phyloP scores from a whole-genome alignment of 2,329 filamentous ascomycete species.

The Talaromyces rugulosus region DNA sequence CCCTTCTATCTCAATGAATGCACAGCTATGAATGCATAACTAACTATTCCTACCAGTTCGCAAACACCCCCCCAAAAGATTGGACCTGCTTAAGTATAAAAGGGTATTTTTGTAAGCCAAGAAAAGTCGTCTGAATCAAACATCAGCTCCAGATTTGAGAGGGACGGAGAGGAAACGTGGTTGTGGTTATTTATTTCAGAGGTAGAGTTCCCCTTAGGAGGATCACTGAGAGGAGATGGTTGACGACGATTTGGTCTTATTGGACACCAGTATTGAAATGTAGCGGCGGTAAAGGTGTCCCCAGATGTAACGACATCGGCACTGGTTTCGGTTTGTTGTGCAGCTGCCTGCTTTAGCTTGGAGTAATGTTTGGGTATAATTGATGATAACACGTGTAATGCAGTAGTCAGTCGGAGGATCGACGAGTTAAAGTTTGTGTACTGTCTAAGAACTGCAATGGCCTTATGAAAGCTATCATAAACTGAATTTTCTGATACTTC shows the following conservation, averaged over 20 bases:
- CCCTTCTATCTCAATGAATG: too few species aligned
- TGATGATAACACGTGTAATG: conserved; percentile 1
- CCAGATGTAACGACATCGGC: not conserved
- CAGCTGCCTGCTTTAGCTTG: not conserved
- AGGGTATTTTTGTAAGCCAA: conserved; percentile 3
- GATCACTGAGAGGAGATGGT: not conserved
- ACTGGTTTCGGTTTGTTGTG: not conserved
- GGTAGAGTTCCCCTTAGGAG: not conserved
- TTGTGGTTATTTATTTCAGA: not conserved
- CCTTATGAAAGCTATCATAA: not conserved
- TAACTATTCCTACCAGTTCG: too few species aligned
- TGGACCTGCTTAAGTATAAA: not conserved
- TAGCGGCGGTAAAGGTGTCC: not conserved
- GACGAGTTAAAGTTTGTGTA: not conserved
- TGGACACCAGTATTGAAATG: conserved; percentile 8
- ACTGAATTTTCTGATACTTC: conserved; percentile 1
- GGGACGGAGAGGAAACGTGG: not conserved
- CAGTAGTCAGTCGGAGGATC: not conserved
- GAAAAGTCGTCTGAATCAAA: conserved; percentile 2
- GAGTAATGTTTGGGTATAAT: not conserved
- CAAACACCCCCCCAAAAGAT: not conserved
- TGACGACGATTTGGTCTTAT: not conserved
- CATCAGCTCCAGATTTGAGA: not conserved
- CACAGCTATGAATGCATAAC: too few species aligned
- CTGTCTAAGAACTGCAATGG: conserved; percentile 2